phyloP scores from a whole-genome alignment of 2,329 filamentous ascomycete species.

The Lecanicillium sp. region DNA sequence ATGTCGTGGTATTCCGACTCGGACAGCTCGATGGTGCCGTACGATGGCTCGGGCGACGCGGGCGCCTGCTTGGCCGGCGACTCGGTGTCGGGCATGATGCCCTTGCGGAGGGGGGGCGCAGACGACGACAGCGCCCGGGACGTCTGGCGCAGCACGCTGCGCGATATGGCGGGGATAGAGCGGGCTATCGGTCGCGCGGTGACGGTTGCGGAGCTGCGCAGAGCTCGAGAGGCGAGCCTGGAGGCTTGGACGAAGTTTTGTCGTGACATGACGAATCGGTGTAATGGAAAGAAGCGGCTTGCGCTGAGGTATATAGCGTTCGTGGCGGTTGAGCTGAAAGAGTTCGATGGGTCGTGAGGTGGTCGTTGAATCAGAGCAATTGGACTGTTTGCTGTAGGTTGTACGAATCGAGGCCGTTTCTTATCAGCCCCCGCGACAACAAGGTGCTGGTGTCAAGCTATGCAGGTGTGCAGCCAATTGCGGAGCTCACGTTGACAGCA shows the following conservation, averaged over 20 bases:
- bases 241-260: constrained; percentile 31
- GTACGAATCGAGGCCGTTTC: too few species aligned
- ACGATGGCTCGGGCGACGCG: constrained; percentile 30
- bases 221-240: constrained; percentile 29
- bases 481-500: constrained; percentile 9
- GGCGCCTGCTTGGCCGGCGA: constrained; percentile 44
- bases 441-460: too few species aligned
- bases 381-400: too few species aligned
- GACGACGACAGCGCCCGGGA: constrained; percentile 28
- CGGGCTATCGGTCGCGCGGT: constrained; percentile 20
- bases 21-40: constrained; percentile 56
- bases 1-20: constrained; percentile 69
- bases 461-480: constrained; percentile 6
- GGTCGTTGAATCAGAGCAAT: too few species aligned
- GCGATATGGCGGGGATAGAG: constrained; percentile 8
- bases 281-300: too few species aligned
- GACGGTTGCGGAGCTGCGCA: constrained; percentile 23
- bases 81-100: constrained; percentile 54
- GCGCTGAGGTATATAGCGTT: too few species aligned
- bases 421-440: too few species aligned
- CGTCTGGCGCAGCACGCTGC: constrained; percentile 3
- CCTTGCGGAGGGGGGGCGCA: constrained; percentile 29
- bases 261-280: constrained; percentile 24
- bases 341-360: neutral
- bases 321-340: neutral